Evolutionary conservation across 352 stramenopile species (phyloP), one percentile per base, ranked within the genome.

Genomic region (Globisporangium middletonii): DNA sequence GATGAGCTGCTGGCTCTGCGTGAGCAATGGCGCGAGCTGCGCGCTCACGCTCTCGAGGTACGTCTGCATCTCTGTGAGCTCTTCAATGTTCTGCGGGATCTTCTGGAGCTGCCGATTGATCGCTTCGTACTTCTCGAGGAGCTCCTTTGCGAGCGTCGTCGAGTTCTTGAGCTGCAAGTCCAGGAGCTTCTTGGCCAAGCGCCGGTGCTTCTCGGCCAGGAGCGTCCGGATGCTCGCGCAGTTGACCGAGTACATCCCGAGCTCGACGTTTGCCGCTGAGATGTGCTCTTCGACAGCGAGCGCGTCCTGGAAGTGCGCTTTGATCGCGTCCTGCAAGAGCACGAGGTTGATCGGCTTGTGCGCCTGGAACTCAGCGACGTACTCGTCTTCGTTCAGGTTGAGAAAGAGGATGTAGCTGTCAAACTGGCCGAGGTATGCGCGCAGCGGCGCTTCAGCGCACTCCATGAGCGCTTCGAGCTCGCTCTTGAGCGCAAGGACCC

Each of bases 41-140:
- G 67, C 50, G 0, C 73, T 66, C 1, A 95, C 83, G 30, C 72
- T 76, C 52, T 93, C 86, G 33, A 96, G 72, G 53, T 94, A 97
- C 8, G 79, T 63, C 46, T 75, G 87, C 77, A 97, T 85, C 42
- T 97, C 88, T 0, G 82, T 93, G 27, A 97, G 67, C 60, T 97
- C 83, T 60, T 98, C 92, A 51, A 98, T 97, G 63, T 97, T 95
- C 49, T 91, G 78, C 13, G 90, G 88, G 8, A 89, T 79, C 62
- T 89, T 92, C 57, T 88, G 86, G 23, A 96, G 72, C 58, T 92
- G 83, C 5, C 82, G 71, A 43, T 94, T 90, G 50, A 95, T 89
- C 28, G 77, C 69, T 41, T 95, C 86, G 50, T 89, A 92, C 45
- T 93, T 92, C 53, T 88, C 77, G 3, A 89, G 61, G 4, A 95